Conservation (phyloP, 2,329 filamentous ascomycete genomes). For the Hymenoscyphus albidus region DNA sequence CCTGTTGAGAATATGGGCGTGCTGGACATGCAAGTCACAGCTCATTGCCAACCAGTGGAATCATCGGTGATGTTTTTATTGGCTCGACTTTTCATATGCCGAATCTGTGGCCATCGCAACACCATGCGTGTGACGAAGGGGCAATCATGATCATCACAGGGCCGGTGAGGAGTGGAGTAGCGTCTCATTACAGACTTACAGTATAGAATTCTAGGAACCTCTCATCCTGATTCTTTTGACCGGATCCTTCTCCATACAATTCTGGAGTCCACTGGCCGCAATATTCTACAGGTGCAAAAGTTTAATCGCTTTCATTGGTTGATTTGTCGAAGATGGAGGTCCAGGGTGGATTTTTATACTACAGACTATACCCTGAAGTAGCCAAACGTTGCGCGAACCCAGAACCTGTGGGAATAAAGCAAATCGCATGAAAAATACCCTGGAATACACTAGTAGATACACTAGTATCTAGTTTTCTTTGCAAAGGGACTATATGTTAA, state of each 20-base stretch:
- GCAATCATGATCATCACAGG: not conserved
- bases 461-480: no score
- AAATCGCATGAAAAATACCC: no score
- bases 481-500: no score
- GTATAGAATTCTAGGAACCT: not conserved
- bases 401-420: no score
- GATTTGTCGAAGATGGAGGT: no score
- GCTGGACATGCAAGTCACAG: not conserved
- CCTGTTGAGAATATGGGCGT: not conserved
- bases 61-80: constrained; percentile 1
- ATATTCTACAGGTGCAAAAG: no score
- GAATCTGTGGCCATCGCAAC: constrained; percentile 1
- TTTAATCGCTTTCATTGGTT: no score
- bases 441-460: no score
- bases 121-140: not conserved
- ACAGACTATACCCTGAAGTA: no score
- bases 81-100: not conserved
- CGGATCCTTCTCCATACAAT: not conserved
- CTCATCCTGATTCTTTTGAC: not conserved
- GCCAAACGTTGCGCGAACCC: no score
- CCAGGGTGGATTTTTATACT: no score
- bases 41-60: constrained; percentile 1
- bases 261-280: not conserved
- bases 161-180: not conserved
- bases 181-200: not conserved